Base-by-base conservation (phyloP, 208 protist genomes). In the Trypanosoma scelopori region DNA sequence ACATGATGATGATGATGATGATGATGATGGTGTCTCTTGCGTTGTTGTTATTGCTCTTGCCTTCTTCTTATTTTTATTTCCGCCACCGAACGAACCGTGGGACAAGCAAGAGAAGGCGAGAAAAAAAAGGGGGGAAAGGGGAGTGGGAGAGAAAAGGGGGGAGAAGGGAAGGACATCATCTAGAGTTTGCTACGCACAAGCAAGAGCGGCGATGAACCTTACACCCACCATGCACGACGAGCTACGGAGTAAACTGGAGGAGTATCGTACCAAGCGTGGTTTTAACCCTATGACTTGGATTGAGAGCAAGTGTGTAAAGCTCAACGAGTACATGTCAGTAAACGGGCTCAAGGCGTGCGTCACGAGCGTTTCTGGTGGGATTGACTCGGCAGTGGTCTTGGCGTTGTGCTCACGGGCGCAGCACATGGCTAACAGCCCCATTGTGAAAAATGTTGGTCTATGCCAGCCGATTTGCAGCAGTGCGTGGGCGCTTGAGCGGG, bases 401-500 rank as follows among this genome's bases (percentile, higher is more conserved):
- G 95, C 92, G 0, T 66, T 98, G 23, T 97, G 87, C 47, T 81
- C 86, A 7, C 73, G 66, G n/a, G 89, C 90, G 1, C 83, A 83
- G 79, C 37, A 69, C 45, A 64, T 69, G 42, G 43, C 45, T 0
- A 74, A 79, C 55, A 94, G 85, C 55, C 89, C 92, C 16, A 96
- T 98, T 61, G 27, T 81, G 35, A 90, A 91, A 64, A 91, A 97
- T 61, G 48, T 98, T 43, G 92, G 89, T n/a, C 20, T 98, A 3
- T 94, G 88, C 55, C 95, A 98, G 79, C 97, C 97, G 9, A 98
- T 98, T 43, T 81, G 97, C 74, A 96, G 91, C 69, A 94, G 87
- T 55, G 75, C 61, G 25, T 96, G 85, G 84, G 96, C 95, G 1
- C 74, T 96, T 46, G 76, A 89, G 37, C 78, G 95, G 0, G 97